Percentiles rank a stretch among this genome's conserved stretches.
Conservation (phyloP, 768 basidiomycete species). For the Trametes cubensis region DNA sequence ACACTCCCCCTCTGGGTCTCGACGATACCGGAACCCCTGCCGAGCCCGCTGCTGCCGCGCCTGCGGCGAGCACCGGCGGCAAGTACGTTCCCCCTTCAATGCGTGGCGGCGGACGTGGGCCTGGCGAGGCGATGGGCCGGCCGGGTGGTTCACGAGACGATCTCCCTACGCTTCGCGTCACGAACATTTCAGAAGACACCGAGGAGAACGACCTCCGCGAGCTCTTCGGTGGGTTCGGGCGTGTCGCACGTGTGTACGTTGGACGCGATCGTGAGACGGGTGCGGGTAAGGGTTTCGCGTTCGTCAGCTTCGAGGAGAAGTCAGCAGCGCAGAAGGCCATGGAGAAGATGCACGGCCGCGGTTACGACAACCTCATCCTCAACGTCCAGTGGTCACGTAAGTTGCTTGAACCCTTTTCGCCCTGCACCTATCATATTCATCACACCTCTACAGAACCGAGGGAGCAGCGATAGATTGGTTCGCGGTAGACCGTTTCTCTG, state of each 20-base stretch:
- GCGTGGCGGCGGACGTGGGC: constrained; percentile 68
- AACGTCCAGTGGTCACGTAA: constrained; percentile 68
- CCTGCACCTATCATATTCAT: background rate
- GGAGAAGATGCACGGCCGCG: constrained; percentile 88
- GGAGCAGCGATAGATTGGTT: constrained; percentile 36
- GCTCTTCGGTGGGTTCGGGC: constrained; percentile 84
- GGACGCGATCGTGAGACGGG: constrained; percentile 95
- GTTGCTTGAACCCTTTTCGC: constrained; percentile 30
- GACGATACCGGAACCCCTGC: constrained; percentile 39
- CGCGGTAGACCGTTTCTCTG: background rate
- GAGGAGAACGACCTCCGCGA: constrained; percentile 93
- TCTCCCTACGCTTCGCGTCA: constrained; percentile 93
- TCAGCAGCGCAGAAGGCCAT: constrained; percentile 83
- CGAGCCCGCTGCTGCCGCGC: constrained; percentile 37
- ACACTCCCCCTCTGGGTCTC: constrained; percentile 43
- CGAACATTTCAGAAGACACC: constrained; percentile 95
- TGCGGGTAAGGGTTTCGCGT: constrained; percentile 94
- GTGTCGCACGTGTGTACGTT: constrained; percentile 88
- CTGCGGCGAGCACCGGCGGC: constrained; percentile 52
- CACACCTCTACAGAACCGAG: constrained; percentile 37
- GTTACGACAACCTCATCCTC: constrained; percentile 90
- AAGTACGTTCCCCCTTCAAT: constrained; percentile 96
- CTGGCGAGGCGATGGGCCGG: constrained; percentile 78
- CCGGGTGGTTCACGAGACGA: constrained; percentile 75
- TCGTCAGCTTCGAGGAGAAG: constrained; percentile 91